Evolutionary conservation across 345 rosid species (phyloP), one percentile per base, ranked within the genome.

Genomic region (Rhodomyrtus tomentosa): DNA sequence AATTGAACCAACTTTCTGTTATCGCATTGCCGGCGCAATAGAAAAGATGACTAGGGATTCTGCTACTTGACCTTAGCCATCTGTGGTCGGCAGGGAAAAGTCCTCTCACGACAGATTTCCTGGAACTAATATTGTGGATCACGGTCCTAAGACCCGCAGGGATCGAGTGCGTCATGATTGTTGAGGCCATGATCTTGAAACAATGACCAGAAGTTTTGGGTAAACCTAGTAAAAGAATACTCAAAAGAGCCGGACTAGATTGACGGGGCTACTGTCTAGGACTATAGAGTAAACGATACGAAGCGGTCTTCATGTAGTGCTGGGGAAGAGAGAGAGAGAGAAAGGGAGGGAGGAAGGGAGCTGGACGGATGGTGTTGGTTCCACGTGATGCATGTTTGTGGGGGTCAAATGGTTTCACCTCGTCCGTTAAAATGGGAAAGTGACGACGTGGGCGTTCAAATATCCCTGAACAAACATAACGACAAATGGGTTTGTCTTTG

Each of bases 141-240:
- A 86, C 83, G 22, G 86, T 32, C 3, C 87, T 79, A 3, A 94
- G 92, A 72, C 85, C 85, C 1, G 89, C 88, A 0, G 93, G 86
- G 79, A 91, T 84, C 4, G 95, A 24, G 42, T 32, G 36, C 42
- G 3, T 7, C 10, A 53, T 8, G 55, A 53, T 53, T 21, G 55
- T 53, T 20, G 25, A 53, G 55, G 55, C 55, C 55, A 53, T 53
- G 55, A 53, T 53, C 55, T 21, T 21, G 4, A 53, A 53, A 53
- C 55, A 53, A 53, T 7, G 55, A 53, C 55, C 55, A 53, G 10
- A 21, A 7, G 55, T 53, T 53, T 53, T 21, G 10, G 55, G 10
- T n/a, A 53, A 20, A 53, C 7, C 55, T 20, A 21, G 55, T 6
- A 53, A 10, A 6, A 53, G 4, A 53, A 21, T 8, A 53, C 55